Evolutionary conservation across 345 rosid genomes (phyloP), one percentile per base, ranked within the genome.

Genomic region (Eutrema japonicum): DNA sequence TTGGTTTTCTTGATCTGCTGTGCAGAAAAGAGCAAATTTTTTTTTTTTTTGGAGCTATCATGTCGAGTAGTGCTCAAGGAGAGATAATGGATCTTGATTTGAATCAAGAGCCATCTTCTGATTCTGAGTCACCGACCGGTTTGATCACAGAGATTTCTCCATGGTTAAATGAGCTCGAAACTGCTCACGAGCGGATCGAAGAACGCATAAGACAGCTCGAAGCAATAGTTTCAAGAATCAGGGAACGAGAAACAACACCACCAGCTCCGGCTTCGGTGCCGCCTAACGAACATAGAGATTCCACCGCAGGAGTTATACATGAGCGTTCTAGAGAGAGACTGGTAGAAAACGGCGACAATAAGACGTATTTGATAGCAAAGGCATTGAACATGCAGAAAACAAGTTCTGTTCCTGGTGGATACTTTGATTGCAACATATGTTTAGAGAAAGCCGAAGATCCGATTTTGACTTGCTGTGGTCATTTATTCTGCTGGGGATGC

Each of bases 401-500:
- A 3, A 75, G 59, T 41, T 56, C 66, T 37, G 67, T 62, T 53
- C 46, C 68, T 14, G 81, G 84, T 73, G 69, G 71, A 8, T 83
- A 72, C 59, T 84, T 80, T 52, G 85, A 82, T 36, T 86, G 90
- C 53, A 84, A 81, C 64, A 84, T 85, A 60, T 89, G 94, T 72
- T 66, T 89, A 26, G 80, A 81, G 56, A 76, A 72, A 42, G 94
- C 87, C 0, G 79, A 72, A 10, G 82, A 84, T 54, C 89, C 91
- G 2, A 77, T 89, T 32, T 79, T 89, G 63, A 89, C 94, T 26
- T 78, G 84, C 27, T 89, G 94, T 51, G 94, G 94, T 55, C 94
- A 89, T 42, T 83, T 89, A 69, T 87, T 82, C 79, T 89, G 94
- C 48, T 89, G 94, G 94, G 78, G 87, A 8, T 89, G 94, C 70